Conservation (phyloP, 2,329 filamentous ascomycete genomes). For the Daldinia sp. region DNA sequence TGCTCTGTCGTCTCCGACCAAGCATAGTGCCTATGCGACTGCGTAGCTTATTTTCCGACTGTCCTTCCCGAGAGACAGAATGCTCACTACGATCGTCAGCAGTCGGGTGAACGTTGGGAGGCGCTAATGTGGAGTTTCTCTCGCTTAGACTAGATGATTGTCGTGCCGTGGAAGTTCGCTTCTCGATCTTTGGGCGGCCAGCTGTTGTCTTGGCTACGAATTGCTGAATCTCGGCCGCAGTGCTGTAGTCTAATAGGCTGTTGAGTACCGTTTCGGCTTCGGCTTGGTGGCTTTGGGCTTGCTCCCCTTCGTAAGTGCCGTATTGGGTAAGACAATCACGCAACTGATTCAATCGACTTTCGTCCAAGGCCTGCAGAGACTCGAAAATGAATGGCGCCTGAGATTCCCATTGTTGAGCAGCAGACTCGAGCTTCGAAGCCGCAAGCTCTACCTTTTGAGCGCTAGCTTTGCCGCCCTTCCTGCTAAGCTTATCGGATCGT, state of each 20-base stretch:
- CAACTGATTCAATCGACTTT: constrained; percentile 88
- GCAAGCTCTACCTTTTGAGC: constrained; percentile 83
- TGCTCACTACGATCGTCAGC: constrained; percentile 62
- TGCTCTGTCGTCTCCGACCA: constrained; percentile 73
- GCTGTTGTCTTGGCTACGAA: constrained; percentile 65
- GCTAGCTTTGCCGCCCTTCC: constrained; percentile 81
- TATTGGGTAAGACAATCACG: constrained; percentile 92
- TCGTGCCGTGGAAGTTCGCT: constrained; percentile 56
- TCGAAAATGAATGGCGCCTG: constrained; percentile 97
- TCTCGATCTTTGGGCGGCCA: constrained; percentile 60
- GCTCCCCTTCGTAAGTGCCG: constrained; percentile 91
- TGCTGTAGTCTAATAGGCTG: constrained; percentile 86
- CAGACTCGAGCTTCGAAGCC: constrained; percentile 77
- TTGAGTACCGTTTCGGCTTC: constrained; percentile 85
- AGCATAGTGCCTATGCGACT: constrained; percentile 78
- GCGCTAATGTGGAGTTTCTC: constrained; percentile 48
- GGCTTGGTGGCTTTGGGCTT: constrained; percentile 79
- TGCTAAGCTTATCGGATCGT: constrained; percentile 84
- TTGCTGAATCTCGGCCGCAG: constrained; percentile 84
- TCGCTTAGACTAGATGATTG: constrained; percentile 56
- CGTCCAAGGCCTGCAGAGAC: constrained; percentile 89
- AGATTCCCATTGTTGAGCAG: constrained; percentile 89
- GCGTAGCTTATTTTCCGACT: constrained; percentile 67
- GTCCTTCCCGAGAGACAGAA: constrained; percentile 57
- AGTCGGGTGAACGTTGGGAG: constrained; percentile 46